Percentiles rank a stretch among this genome's conserved stretches.
Evolutionary conservation across 345 rosid genomes (phyloP).

Genomic region (Excoecaria agallocha): DNA sequence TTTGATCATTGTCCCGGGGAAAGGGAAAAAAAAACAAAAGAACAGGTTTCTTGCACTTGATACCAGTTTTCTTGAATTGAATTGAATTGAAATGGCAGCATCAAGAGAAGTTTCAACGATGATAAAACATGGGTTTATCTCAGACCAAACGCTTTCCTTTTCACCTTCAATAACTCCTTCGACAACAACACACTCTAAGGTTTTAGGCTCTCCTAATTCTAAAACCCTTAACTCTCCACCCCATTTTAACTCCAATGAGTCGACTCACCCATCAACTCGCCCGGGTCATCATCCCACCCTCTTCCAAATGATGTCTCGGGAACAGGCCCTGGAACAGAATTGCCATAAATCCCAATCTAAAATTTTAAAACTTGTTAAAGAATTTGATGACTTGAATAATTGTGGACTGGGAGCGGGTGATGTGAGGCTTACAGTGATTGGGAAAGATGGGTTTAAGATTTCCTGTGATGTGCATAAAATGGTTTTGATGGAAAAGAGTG

Average conservation of each 20-base stretch:
- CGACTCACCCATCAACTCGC: conserved; percentile 22
- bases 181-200: conserved; percentile 16
- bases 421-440: conserved; percentile 74
- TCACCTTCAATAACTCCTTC: conserved; percentile 53
- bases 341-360: conserved; percentile 54
- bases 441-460: conserved; percentile 49
- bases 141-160: conserved; percentile 63
- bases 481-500: conserved; percentile 69
- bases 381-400: conserved; percentile 42
- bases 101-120: conserved; percentile 74
- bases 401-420: conserved; percentile 51
- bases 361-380: conserved; percentile 56
- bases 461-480: conserved; percentile 22
- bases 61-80: conserved; percentile 18
- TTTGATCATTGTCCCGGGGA: conserved; percentile 1
- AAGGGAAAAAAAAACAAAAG: background rate
- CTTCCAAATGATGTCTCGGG: conserved; percentile 93
- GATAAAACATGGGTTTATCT: conserved; percentile 78
- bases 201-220: conserved; percentile 35
- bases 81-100: conserved; percentile 50
- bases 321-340: conserved; percentile 43
- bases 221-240: conserved; percentile 44
- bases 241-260: conserved; percentile 21
- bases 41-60: background rate
- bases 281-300: conserved; percentile 51